Evolutionary conservation across 2,329 filamentous ascomycete species (phyloP), one percentile per base, ranked within the genome.

Genomic region (Pestalotiopsis sp.): DNA sequence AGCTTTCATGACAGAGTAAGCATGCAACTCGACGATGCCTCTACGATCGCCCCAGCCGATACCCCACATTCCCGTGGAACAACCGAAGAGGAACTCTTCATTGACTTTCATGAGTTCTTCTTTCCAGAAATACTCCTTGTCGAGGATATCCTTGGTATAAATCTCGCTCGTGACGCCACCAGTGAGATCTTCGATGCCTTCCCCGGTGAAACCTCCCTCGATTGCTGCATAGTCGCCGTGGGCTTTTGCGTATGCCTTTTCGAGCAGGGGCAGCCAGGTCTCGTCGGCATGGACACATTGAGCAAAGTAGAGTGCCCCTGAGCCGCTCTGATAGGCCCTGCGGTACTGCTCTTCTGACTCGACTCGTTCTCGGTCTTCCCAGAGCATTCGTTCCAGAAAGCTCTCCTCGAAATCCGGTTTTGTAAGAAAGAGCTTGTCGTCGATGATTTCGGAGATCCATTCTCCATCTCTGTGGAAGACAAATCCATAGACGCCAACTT

Each of bases 391-490:
- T 71, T 85, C 81, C 75, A 84, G 72, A 71, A 83, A 79, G 55
- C 80, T 78, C 70, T 91, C 88, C 69, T 92, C 88, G 68, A 91
- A 92, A 74, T 88, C 85, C 0, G 85, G 81, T 70, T 86, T 87
- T 59, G 82, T 86, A 20, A 88, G 81, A 71, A 86, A 88, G 14
- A 87, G 78, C 81, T 86, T 86, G 73, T 88, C 86, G 66, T 88
- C 86, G 55, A 88, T 85, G 71, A 88, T 85, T 75, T 86, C 85
- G 1, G 83, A 86, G 70, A 85, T 81, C 85, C 92, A 95, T 77
- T 92, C 91, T 22, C 92, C 92, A 72, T 95, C 93, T 71, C 92
- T 87, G 78, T 92, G 88, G 75, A 96, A 95, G 11, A 96, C 92
- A 71, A 96, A 96, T 1, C 93, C 93, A 72, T 96, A 96, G 1